Percentiles rank a stretch among this genome's conserved stretches.
Conservation (phyloP, 768 basidiomycete genomes). For the Lactarius evosmus region DNA sequence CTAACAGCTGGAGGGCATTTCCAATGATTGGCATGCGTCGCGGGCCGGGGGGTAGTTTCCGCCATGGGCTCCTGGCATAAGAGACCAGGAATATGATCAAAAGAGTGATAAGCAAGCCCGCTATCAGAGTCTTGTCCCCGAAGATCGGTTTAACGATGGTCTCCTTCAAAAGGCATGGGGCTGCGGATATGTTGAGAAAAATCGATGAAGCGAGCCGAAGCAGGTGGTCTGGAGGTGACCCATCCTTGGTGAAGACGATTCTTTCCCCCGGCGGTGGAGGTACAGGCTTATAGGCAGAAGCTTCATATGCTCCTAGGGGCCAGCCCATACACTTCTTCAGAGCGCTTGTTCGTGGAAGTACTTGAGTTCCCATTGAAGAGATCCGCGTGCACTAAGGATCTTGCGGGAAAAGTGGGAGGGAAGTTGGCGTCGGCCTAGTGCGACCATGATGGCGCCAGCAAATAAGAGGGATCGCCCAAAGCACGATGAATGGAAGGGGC, state of each 20-base stretch:
- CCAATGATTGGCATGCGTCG: slow-evolving; percentile 11
- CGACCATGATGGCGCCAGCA: too few relatives aligned
- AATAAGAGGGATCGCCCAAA: neutral
- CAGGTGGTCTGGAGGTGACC: too few relatives aligned
- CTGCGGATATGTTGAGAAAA: slow-evolving; percentile 5
- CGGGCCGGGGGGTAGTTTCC: slow-evolving; percentile 12
- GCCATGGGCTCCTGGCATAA: slow-evolving; percentile 14
- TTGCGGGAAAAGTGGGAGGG: too few relatives aligned
- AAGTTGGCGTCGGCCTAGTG: too few relatives aligned
- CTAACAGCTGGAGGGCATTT: slow-evolving; percentile 7
- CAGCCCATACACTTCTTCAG: slow-evolving; percentile 3
- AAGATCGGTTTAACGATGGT: slow-evolving; percentile 3
- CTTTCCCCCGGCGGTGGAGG: neutral
- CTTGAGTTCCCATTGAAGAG: neutral
- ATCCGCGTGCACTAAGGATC: neutral
- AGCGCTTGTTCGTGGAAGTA: neutral
- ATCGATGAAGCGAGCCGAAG: slow-evolving; percentile 5
- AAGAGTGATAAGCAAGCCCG: neutral
- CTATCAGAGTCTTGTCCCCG: neutral
- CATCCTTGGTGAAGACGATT: neutral
- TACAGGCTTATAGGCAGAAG: too few relatives aligned
- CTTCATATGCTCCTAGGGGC: neutral
- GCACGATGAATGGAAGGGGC: neutral
- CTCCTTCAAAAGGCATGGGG: neutral
- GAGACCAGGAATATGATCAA: neutral